Evolutionary conservation across 768 basidiomycete species (phyloP), one percentile per base, ranked within the genome.

Genomic region (Exsudoporus frostii): DNA sequence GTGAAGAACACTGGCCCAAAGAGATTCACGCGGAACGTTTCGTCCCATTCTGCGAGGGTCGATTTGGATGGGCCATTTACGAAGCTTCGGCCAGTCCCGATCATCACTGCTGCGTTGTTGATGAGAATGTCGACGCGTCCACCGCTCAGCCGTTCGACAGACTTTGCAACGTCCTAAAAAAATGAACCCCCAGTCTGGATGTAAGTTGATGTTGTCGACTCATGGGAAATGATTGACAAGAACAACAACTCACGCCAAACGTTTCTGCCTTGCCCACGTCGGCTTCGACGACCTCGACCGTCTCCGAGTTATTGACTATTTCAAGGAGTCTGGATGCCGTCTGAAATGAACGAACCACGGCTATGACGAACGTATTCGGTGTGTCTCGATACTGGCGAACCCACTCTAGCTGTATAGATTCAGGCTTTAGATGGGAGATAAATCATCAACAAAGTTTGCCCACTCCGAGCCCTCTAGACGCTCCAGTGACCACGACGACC

Each of bases 1-100:
- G 50, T 51, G 43, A 51, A 45, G 36, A 51, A 51, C 14, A 51
- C 43, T 27, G 50, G 50, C 25, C 50, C 50, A 30, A 51, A 51
- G 14, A 51, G 50, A n/a, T 51, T 51, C 20, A 51, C 50, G 7
- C 50, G 42, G 8, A 51, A 45, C 20, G 50, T 51, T 45, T 51
- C 50, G 20, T 51, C 43, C 50, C 50, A 51, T n/a, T 51, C 50
- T 30, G 42, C 50, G n/a, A 45, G 36, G 9, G 43, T 51, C n/a
- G 50, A 51, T 30, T 51, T 51, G 15, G 43, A 51, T 17, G 50
- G 50, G 17, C 50, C 50, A 24, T 45, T 20, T 13, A 32, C 43
- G 36, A 51, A 51, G 14, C 50, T 51, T 39, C 50, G 43, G 19
- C 36, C 50, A 11, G 27, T 24, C 20, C 43, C 42, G 7, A 51